Evolutionary conservation across 176 grass and related monocot species (phyloP), one percentile per base, ranked within the genome.

Genomic region (Hordeum marinum): DNA sequence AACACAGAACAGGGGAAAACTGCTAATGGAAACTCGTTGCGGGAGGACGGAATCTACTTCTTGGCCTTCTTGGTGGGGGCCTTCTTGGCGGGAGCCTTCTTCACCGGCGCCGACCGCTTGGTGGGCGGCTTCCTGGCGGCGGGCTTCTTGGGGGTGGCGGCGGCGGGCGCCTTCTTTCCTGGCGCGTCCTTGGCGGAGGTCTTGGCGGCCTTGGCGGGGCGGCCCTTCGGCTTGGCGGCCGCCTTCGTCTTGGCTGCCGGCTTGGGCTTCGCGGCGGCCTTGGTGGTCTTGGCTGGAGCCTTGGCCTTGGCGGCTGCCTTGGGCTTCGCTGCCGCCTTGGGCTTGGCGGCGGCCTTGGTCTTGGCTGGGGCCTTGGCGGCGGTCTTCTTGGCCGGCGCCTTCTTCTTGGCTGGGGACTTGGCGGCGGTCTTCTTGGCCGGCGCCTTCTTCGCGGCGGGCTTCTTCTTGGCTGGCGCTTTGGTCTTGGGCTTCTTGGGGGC

Each of bases 41-140:
- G 18, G 54, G 20, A 1, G 54, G 54, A 9, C 54, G 7, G 54
- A 5, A 1, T 21, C 89, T 91, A 92, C 76, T 97, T 97, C 91
- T 88, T 96, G 25, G 78, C 86, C 84, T 87, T 90, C 83, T 77
- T 83, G 9, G 61, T 36, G 20, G 92, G 66, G 1, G 85, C 29
- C 26, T 75, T 75, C 72, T 75, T 54, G 0, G 72, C 24, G 42
- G 42, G 45, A 13, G 25, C 42, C 71, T 74, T 74, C 71, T 74
- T 74, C 71, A 48, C 45, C 0, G 71, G 71, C 54, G 18, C 2
- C 18, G 54, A 8, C 54, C 54, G 54, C 54, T 57, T 57, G 37
- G 58, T 35, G 23, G 60, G 65, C 3, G 73, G 8, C 70, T 80
- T 78, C 54, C 54, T 57, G 71, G 71, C 34, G 0, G 75, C 59